These are phyloP conservation scores for Leucaena leucocephala DNA, from an alignment of 306 rosid species.

Conservation along the genomic window DNA sequence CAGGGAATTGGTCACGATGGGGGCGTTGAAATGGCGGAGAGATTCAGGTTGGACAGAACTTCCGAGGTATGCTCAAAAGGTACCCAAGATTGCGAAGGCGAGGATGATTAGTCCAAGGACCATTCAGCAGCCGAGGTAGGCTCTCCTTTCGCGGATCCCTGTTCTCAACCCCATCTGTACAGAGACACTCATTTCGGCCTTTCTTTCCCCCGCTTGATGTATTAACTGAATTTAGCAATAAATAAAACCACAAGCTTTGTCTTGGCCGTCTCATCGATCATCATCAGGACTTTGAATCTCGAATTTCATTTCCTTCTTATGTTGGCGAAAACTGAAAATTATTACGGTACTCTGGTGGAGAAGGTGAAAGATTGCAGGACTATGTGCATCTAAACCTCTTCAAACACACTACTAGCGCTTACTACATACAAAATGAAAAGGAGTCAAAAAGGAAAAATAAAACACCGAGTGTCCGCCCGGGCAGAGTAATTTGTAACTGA, in stretches of 20 bases:
- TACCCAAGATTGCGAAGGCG: conserved; percentile 54
- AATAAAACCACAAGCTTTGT: not conserved
- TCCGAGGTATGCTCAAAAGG: conserved; percentile 58
- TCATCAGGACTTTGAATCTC: not conserved
- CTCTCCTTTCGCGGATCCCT: not conserved
- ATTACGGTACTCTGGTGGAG: not conserved
- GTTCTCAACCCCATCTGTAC: not conserved
- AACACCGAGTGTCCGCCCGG: not conserved
- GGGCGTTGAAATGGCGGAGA: conserved; percentile 53
- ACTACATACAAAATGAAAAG: not conserved
- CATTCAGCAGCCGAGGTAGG: conserved; percentile 78
- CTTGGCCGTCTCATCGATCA: not conserved
- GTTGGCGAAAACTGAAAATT: not conserved
- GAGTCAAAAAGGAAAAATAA: not conserved
- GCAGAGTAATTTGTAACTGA: not conserved
- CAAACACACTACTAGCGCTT: not conserved
- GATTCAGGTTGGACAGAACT: conserved; percentile 37
- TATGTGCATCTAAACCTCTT: not conserved
- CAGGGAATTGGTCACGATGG: conserved; percentile 35
- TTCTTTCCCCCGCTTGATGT: not conserved
- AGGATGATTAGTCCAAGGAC: conserved; percentile 62
- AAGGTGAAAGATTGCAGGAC: not conserved
- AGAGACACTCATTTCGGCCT: not conserved
- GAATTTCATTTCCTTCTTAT: not conserved
- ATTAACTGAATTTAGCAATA: not conserved